Percentiles rank a stretch among this genome's conserved stretches.
These are phyloP conservation scores for Talaromyces albobiverticillius DNA, from an alignment of 2,329 filamentous ascomycete genomes.

Conservation along the genomic window DNA sequence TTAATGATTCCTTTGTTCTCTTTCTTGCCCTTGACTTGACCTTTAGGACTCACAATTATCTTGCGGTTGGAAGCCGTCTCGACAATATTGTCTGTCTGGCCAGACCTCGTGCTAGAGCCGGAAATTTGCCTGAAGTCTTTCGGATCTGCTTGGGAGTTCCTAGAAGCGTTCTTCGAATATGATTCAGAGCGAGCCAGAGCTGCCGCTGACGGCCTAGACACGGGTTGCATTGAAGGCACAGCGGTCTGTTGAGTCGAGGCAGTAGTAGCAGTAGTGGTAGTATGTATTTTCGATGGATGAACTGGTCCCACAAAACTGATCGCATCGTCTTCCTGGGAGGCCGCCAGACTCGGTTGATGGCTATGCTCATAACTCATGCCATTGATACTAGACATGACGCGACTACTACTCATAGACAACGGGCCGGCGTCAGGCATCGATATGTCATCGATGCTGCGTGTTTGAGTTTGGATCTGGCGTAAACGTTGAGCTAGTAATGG, in stretches of 20 bases:
- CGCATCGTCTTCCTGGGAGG: conserved; percentile 35
- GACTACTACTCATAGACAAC: conserved; percentile 38
- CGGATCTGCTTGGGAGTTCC: conserved; percentile 5
- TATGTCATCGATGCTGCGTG: conserved; percentile 44
- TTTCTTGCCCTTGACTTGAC: conserved; percentile 32
- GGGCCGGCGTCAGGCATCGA: conserved; percentile 48
- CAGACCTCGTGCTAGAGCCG: conserved; percentile 29
- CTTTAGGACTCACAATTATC: conserved; percentile 30
- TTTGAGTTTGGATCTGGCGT: conserved; percentile 30
- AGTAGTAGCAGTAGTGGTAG: conserved; percentile 27
- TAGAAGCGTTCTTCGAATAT: conserved; percentile 20
- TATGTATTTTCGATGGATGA: conserved; percentile 31
- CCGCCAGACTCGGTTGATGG: conserved; percentile 35
- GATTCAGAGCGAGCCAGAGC: conserved; percentile 27
- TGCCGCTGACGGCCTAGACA: conserved; percentile 27
- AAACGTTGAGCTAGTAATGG: conserved; percentile 29
- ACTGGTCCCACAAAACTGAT: conserved; percentile 37
- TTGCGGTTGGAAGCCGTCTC: conserved; percentile 22
- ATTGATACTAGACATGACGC: conserved; percentile 39
- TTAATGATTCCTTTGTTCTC: conserved; percentile 22
- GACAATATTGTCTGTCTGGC: conserved; percentile 16
- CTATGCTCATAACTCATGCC: conserved; percentile 42
- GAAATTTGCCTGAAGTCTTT: conserved; percentile 26
- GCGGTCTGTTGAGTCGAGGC: conserved; percentile 32
- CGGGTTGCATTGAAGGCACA: conserved; percentile 22